These are phyloP conservation scores for Pichia sp. DNA, from an alignment of 1,139 yeast genomes.

Conservation along the genomic window DNA sequence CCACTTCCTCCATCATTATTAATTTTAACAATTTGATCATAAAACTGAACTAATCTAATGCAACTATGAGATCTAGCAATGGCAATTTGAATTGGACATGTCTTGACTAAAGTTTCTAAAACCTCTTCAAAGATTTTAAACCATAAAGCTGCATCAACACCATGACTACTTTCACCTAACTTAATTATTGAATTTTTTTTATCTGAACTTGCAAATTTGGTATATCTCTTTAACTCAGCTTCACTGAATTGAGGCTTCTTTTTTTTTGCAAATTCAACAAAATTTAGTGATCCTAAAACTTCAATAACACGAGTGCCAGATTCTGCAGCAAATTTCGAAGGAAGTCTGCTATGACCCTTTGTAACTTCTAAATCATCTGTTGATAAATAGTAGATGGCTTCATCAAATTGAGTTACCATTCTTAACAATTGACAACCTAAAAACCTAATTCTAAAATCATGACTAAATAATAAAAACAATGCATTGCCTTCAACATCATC, in stretches of 20 bases:
- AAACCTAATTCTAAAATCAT: conserved; percentile 68
- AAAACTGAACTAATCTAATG: conserved; percentile 81
- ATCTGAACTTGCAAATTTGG: conserved; percentile 53
- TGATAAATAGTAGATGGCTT: conserved; percentile 56
- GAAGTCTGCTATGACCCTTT: conserved; percentile 42
- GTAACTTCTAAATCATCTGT: conserved; percentile 28
- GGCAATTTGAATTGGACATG: conserved; percentile 91
- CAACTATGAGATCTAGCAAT: conserved; percentile 90
- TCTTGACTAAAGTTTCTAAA: conserved; percentile 64
- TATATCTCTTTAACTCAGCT: conserved; percentile 72
- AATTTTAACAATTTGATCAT: conserved; percentile 64
- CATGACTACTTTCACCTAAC: conserved; percentile 86
- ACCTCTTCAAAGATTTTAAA: conserved; percentile 78
- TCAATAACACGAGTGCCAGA: conserved; percentile 74
- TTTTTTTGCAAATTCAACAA: conserved; percentile 56
- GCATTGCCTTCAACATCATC: conserved; percentile 98
- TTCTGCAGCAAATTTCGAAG: conserved; percentile 74
- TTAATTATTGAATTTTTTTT: conserved; percentile 59
- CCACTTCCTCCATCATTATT: conserved; percentile 44
- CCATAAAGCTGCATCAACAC: conserved; percentile 95
- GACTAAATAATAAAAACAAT: conserved; percentile 82
- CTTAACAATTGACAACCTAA: conserved; percentile 69
- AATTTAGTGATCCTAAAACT: conserved; percentile 65
- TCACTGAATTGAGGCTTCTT: conserved; percentile 61
- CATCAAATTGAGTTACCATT: conserved; percentile 79